Evolutionary conservation across 2,329 filamentous ascomycete genomes (phyloP), one percentile per base, ranked within the genome.

Genomic region (Ascocoryne sarcoides): DNA sequence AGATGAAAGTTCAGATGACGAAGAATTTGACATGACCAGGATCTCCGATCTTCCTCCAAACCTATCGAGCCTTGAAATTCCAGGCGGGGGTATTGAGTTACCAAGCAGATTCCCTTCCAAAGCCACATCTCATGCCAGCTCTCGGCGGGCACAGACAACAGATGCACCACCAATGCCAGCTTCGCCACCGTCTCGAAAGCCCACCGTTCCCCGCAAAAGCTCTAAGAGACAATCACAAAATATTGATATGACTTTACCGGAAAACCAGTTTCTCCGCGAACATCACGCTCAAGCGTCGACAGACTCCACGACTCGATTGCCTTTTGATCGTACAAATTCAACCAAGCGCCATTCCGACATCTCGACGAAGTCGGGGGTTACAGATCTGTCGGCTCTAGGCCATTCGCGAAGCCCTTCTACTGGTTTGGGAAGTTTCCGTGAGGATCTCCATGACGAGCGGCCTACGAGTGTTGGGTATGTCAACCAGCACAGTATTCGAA

Each of bases 121-220:
- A 47, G 70, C 70, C 15, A 79, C 68, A 45, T 62, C 69, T 47
- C 43, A 49, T 53, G 52, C 43, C 39, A 45, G 43, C 45, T 50
- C 48, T 21, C 38, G 46, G 34, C 37, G 40, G 33, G 28, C 20
- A 14, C 40, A 43, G 23, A 20, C 33, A 12, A 38, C 42, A 1
- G 47, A 54, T 32, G 49, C 53, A n/a, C 41, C 55, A 46, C 54
- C 43, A 52, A 60, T 69, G 3, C 77, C 78, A 2, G 36, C 26
- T 4, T 17, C 53, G n/a, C 45, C 49, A 3, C 40, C 37, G 3
- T 52, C 49, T 5, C 32, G 38, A 19, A 52, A 45, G 33, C 54
- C 53, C 0, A 66, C 71, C 5, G 72, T 88, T 21, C 83, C 84
- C 2, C 71, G 83, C 20, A 86, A 82, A 62, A 87, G 81, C 57